Base-by-base conservation (phyloP, 192 early-diverging fungal genomes). In the Thoreauomyces humboldtii region DNA sequence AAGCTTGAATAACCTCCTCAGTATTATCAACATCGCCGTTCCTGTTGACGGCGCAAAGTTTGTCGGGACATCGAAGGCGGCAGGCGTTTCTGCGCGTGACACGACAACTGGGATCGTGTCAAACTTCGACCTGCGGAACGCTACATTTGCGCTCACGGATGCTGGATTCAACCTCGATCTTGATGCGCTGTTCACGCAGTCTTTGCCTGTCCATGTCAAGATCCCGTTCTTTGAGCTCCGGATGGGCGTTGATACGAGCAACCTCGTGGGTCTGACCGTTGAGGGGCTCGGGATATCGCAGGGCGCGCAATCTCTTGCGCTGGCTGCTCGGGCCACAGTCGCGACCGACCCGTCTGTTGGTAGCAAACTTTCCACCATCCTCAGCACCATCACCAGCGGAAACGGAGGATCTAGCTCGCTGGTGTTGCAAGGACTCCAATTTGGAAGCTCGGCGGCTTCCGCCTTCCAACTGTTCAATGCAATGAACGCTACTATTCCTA, bases 401-500 rank as follows among this genome's bases (percentile, higher is more conserved):
- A 35, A 37, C 36, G 0, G 14, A 52, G 22, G 43, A 4, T n/a
- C 60, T 25, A 41, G 35, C 60, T 15, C 15, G n/a, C 60, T 61
- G n/a, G 45, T 61, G 6, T 31, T 61, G 19, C 60, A 61, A 61
- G 60, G 60, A 44, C n/a, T 61, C 22, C 43, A 61, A 29, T 61
- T 61, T 33, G 60, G 60, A 4, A 32, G 25, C 17, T 47, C 43
- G 11, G 25, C 7, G 21, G 45, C 43, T 5, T 24, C 19, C 19
- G 28, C 43, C 3, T 32, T 61, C 21, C 45, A 22, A 0, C 45
- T 61, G 28, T 46, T 61, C 45, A 24, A 61, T 4, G 41, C 17
- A 14, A 7, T 61, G n/a, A 61, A 61, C 60, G 43, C 41, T 15
- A 32, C 60, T 15, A 61, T 61, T 48, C 60, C 60, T n/a, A 48